phyloP scores from a whole-genome alignment of 768 basidiomycete genomes.

The Russula griseocarnosa region DNA sequence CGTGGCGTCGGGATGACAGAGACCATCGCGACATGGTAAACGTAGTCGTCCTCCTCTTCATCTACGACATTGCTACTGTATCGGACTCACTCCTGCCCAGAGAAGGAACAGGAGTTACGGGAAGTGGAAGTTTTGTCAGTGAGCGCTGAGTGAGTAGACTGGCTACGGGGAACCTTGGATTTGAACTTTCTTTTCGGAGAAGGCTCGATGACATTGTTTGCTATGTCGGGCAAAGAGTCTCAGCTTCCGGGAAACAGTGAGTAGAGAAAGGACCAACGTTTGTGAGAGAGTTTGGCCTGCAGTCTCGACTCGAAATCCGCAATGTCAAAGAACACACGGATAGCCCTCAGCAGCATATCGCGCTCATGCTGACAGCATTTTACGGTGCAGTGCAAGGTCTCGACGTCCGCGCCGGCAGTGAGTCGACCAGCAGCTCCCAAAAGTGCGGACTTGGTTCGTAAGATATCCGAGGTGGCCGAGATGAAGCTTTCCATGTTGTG shows the following conservation, averaged over 20 bases:
- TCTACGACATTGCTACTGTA: background rate
- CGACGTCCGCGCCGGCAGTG: background rate
- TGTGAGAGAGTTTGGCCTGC: constrained; percentile 8
- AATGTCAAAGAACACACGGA: constrained; percentile 21
- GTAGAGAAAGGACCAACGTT: constrained; percentile 7
- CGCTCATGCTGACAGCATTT: constrained; percentile 16
- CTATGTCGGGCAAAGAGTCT: background rate
- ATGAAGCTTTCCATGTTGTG: constrained; percentile 15
- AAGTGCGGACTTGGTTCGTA: constrained; percentile 8
- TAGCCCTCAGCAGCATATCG: constrained; percentile 13
- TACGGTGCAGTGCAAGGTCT: background rate
- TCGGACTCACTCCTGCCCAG: background rate
- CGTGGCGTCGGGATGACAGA: constrained; percentile 7
- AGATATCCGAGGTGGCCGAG: constrained; percentile 14
- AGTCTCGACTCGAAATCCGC: constrained; percentile 16
- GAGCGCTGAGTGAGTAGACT: background rate
- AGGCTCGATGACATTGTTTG: background rate
- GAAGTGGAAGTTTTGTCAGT: background rate
- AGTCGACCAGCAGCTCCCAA: constrained; percentile 4
- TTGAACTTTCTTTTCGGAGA: constrained; percentile 18
- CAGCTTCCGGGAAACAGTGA: background rate
- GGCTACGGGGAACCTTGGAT: constrained; percentile 13
- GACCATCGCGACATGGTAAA: constrained; percentile 9
- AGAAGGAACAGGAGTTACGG: background rate
- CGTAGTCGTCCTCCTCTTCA: constrained; percentile 16